Percentiles rank a stretch among this genome's conserved stretches.
Evolutionary conservation across 257 asterid species (phyloP).

Genomic region (Henckelia pumila): DNA sequence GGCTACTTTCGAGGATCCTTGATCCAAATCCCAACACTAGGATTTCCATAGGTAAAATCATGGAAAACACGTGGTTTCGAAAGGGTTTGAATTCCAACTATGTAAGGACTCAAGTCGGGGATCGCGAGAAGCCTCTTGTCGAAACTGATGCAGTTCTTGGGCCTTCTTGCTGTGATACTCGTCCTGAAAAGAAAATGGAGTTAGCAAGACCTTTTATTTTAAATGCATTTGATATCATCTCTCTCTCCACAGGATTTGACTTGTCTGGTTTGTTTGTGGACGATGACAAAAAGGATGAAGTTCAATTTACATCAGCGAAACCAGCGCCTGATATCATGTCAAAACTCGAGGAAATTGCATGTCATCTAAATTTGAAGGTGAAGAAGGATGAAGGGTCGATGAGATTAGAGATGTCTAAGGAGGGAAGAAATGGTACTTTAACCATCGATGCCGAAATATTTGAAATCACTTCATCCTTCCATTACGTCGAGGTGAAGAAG

Average conservation of each 20-base stretch:
- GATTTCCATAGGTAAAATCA: constrained; percentile 50
- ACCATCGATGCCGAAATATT: constrained; percentile 44
- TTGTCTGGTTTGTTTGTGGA: constrained; percentile 70
- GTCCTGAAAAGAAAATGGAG: constrained; percentile 28
- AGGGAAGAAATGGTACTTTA: constrained; percentile 31
- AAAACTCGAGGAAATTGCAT: constrained; percentile 56
- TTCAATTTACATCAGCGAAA: constrained; percentile 52
- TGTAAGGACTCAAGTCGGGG: constrained; percentile 6
- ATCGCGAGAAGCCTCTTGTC: constrained; percentile 24
- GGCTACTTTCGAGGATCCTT: constrained; percentile 52
- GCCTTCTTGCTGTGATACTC: constrained; percentile 13
- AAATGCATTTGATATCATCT: constrained; percentile 75
- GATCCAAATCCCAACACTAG: constrained; percentile 69
- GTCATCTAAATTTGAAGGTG: constrained; percentile 36
- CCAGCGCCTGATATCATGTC: constrained; percentile 41
- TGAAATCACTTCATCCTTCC: constrained; percentile 48
- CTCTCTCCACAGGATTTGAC: constrained; percentile 75
- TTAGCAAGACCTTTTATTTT: constrained; percentile 34
- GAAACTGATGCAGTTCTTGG: constrained; percentile 16
- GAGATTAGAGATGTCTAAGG: constrained; percentile 44
- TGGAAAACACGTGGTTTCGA: constrained; percentile 65
- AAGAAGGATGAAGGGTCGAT: constrained; percentile 48
- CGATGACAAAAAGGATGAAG: constrained; percentile 58
- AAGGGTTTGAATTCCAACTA: constrained; percentile 38
- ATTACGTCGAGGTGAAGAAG: constrained; percentile 66